phyloP scores from a whole-genome alignment of 2,329 filamentous ascomycete species.

The Diaporthe citriasiana region DNA sequence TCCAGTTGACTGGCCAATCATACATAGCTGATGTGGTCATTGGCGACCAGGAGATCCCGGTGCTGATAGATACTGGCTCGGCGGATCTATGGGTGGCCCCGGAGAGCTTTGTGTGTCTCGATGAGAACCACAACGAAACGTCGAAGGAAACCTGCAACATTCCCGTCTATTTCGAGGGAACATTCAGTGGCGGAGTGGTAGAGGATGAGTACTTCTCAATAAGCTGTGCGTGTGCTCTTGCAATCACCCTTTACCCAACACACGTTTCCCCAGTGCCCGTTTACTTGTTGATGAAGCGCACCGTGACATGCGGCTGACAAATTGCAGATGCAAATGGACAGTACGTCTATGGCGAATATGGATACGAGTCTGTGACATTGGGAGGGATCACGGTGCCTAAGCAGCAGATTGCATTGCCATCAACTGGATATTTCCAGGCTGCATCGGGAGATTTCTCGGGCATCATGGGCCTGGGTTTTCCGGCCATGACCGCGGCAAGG shows the following conservation, averaged over 20 bases:
- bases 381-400: conserved; percentile 26
- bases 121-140: background rate
- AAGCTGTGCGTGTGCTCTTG: background rate
- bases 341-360: conserved; percentile 36
- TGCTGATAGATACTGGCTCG: conserved; percentile 50
- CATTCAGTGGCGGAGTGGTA: conserved; percentile 7
- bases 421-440: conserved; percentile 24
- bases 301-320: background rate
- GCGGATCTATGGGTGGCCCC: conserved; percentile 40
- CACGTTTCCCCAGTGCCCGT: too few relatives aligned
- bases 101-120: conserved; percentile 34
- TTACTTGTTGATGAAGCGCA: accelerated
- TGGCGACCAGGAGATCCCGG: conserved; percentile 46
- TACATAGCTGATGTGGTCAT: conserved; percentile 49
- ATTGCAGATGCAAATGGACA: conserved; percentile 25
- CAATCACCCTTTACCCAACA: background rate
- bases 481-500: conserved; percentile 36
- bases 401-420: conserved; percentile 37
- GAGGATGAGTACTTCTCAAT: conserved; percentile 38
- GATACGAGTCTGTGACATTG: conserved; percentile 25
- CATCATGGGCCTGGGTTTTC: conserved; percentile 38
- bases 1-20: conserved; percentile 30
- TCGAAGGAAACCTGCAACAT: conserved; percentile 13
- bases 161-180: conserved; percentile 1
- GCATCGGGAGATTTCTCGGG: conserved; percentile 36